A percentile compares a stretch with the other conserved stretches of the same genome.
Conservation (phyloP, 2,329 filamentous ascomycete species). For the Pyricularia sp. region DNA sequence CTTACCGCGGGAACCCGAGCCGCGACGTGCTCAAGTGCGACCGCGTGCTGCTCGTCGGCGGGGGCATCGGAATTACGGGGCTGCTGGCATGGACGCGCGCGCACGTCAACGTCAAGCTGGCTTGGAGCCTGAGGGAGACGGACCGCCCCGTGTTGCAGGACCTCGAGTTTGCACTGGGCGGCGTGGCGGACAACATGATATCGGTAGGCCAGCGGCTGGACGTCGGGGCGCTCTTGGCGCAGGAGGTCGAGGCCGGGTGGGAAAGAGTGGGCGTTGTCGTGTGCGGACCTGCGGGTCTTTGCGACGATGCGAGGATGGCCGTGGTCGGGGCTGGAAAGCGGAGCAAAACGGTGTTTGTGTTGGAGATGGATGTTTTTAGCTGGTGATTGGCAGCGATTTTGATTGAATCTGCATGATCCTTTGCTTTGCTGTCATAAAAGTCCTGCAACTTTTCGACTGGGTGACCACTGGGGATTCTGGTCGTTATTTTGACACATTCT, state of each 20-base stretch:
- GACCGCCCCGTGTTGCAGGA: slow-evolving; percentile 17
- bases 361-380: no score
- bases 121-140: slow-evolving; percentile 22
- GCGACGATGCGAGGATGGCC: slow-evolving; percentile 16
- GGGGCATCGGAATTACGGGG: slow-evolving; percentile 39
- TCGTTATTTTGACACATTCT: no score
- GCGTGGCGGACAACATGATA: slow-evolving; percentile 19
- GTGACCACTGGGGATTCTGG: no score
- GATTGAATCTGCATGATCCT: no score
- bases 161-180: slow-evolving; percentile 16
- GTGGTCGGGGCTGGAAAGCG: no score
- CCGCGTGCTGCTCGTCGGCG: slow-evolving; percentile 30
- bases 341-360: no score
- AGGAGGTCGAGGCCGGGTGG: slow-evolving; percentile 20
- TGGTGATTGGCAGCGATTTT: no score
- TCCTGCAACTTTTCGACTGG: no score
- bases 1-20: slow-evolving; percentile 23
- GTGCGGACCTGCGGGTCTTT: slow-evolving; percentile 29
- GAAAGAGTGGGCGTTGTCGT: slow-evolving; percentile 26
- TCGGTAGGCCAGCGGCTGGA: slow-evolving; percentile 23
- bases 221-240: slow-evolving; percentile 17
- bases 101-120: slow-evolving; percentile 26
- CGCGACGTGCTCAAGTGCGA: slow-evolving; percentile 20
- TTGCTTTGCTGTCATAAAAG: no score
- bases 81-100: slow-evolving; percentile 23